Evolutionary conservation across 257 asterid genomes (phyloP).

Genomic region (Solanum tarapatanum): DNA sequence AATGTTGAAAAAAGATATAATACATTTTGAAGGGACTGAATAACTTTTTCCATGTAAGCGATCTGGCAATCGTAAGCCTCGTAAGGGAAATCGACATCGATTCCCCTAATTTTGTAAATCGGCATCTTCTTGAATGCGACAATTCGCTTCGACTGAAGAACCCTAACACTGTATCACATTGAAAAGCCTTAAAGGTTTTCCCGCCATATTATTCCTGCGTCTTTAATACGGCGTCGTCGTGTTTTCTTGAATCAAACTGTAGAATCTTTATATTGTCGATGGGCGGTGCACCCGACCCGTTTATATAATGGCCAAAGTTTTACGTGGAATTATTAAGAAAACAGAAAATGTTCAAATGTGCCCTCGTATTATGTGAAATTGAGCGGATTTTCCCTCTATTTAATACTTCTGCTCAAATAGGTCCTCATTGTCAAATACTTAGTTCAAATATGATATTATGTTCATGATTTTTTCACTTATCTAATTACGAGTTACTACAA

Average conservation of each 20-base stretch:
- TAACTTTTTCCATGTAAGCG: slow-evolving; percentile 93
- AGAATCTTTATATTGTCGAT: not conserved
- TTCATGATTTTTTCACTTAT: not conserved
- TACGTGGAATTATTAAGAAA: not conserved
- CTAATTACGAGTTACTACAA: not conserved
- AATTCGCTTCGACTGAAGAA: not conserved
- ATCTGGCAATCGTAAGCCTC: slow-evolving; percentile 96
- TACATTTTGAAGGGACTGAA: slow-evolving; percentile 57
- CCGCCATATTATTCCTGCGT: slow-evolving; percentile 1
- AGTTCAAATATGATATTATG: not conserved
- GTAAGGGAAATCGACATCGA: slow-evolving; percentile 90
- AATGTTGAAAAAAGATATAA: not conserved
- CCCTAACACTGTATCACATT: slow-evolving; percentile 2
- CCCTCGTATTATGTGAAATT: not conserved
- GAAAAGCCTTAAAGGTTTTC: not conserved
- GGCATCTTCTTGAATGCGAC: slow-evolving; percentile 38
- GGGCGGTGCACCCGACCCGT: not conserved
- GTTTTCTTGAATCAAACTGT: not conserved
- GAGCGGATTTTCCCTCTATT: not conserved
- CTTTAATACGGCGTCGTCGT: not conserved
- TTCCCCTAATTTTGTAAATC: slow-evolving; percentile 68
- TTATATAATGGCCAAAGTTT: not conserved
- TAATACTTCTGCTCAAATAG: not conserved
- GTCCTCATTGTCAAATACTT: not conserved
- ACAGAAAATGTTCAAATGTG: not conserved